Evolutionary conservation across 2,329 filamentous ascomycete genomes (phyloP).

Genomic region (Pyricularia grisea): DNA sequence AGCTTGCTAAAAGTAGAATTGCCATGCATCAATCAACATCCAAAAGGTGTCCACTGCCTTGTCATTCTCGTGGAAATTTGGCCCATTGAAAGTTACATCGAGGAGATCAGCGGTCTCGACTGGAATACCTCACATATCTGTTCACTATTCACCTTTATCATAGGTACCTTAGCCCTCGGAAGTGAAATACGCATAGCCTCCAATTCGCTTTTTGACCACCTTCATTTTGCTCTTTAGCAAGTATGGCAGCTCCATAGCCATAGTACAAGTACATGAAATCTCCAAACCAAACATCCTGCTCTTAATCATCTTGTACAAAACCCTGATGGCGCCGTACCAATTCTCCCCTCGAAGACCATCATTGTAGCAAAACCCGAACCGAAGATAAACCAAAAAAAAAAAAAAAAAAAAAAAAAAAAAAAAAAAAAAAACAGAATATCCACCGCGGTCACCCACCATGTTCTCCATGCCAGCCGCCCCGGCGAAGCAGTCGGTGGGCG

Average conservation of each 20-base stretch:
- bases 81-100: not conserved
- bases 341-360: not conserved
- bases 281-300: not conserved
- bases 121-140: not conserved
- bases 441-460: conserved; percentile 29
- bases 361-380: not conserved
- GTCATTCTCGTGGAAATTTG: not conserved
- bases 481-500: conserved; percentile 89
- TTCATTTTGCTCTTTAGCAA: not conserved
- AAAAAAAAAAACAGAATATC: not conserved
- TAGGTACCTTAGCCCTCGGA: not conserved
- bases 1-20: not conserved
- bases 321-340: not conserved
- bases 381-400: not conserved
- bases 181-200: not conserved
- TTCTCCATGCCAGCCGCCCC: conserved; percentile 64
- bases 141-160: not conserved
- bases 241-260: not conserved
- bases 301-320: not conserved
- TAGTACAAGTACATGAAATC: not conserved
- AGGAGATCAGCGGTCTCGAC: not conserved
- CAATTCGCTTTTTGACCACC: not conserved
- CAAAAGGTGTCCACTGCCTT: not conserved
- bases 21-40: not conserved
- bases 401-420: not conserved